Conservation (phyloP, 352 stramenopile genomes). For the Phytophthora capsici region DNA sequence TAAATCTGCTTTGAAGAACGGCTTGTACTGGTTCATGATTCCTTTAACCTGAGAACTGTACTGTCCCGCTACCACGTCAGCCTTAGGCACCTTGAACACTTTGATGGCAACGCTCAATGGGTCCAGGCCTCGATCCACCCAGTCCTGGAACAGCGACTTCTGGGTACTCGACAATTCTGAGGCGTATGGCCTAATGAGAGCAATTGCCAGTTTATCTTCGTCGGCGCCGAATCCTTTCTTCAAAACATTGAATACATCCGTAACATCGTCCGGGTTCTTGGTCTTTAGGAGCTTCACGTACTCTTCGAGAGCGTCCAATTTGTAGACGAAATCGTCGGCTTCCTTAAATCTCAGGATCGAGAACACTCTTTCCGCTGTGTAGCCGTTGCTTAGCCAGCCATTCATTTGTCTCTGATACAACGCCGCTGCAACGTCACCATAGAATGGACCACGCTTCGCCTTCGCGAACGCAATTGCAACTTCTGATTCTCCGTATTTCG, state of each 20-base stretch:
- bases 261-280: not conserved
- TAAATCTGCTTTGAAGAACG: too few species aligned
- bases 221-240: not conserved
- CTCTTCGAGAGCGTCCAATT: not conserved
- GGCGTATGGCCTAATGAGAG: not conserved
- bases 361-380: not conserved
- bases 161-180: not conserved
- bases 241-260: not conserved
- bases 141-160: not conserved
- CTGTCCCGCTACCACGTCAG: not conserved
- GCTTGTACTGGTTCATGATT: too few species aligned
- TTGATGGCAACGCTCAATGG: not conserved
- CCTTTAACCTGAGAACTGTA: too few species aligned
- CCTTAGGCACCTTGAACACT: not conserved
- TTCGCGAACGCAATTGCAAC: too few species aligned
- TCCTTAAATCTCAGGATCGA: slow-evolving; percentile 1
- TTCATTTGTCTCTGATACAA: not conserved
- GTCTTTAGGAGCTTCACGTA: not conserved
- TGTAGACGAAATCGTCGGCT: not conserved
- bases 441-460: too few species aligned
- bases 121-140: not conserved
- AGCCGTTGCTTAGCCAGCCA: not conserved
- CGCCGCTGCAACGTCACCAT: not conserved
- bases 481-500: too few species aligned
- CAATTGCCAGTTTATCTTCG: not conserved